Percentiles rank a stretch among this genome's conserved stretches.
phyloP scores from a whole-genome alignment of 2,329 filamentous ascomycete genomes.

The Neonectria coccinea region DNA sequence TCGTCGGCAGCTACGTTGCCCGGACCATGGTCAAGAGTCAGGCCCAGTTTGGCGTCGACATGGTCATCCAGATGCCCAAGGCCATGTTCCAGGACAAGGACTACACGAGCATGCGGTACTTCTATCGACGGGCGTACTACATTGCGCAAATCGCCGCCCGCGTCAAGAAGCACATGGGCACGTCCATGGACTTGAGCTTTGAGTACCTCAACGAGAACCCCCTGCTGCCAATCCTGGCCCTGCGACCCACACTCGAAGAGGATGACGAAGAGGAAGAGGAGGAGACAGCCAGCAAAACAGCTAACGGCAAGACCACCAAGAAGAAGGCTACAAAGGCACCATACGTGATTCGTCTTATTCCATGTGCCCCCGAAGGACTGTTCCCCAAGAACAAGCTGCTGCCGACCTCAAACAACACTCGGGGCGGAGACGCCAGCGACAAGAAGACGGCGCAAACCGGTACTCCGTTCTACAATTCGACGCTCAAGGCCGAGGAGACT shows the following conservation, averaged over 20 bases:
- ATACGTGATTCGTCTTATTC: slow-evolving; percentile 80
- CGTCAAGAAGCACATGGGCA: slow-evolving; percentile 68
- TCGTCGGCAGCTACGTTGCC: slow-evolving; percentile 87
- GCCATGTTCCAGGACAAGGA: slow-evolving; percentile 92
- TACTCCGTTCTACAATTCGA: slow-evolving; percentile 91
- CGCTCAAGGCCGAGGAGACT: slow-evolving; percentile 81
- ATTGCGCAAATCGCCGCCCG: slow-evolving; percentile 82
- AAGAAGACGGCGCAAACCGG: slow-evolving; percentile 57
- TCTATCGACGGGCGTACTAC: slow-evolving; percentile 94
- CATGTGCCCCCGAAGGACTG: slow-evolving; percentile 74
- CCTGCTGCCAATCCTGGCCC: slow-evolving; percentile 75
- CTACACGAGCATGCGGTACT: slow-evolving; percentile 91
- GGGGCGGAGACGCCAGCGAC: slow-evolving; percentile 62
- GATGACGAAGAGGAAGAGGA: slow-evolving; percentile 31
- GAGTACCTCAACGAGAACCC: slow-evolving; percentile 77
- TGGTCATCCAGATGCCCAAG: slow-evolving; percentile 87
- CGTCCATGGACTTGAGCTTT: slow-evolving; percentile 70
- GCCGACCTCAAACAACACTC: slow-evolving; percentile 76
- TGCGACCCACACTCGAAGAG: slow-evolving; percentile 52
- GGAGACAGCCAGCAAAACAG: slow-evolving; percentile 31
- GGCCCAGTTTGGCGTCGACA: slow-evolving; percentile 73
- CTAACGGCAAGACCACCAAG: slow-evolving; percentile 44
- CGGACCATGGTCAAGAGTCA: slow-evolving; percentile 78
- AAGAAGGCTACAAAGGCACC: slow-evolving; percentile 51
- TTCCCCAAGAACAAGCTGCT: slow-evolving; percentile 80